Evolutionary conservation across 331 rosid genomes (phyloP).

Genomic region (Rosa hybrid): DNA sequence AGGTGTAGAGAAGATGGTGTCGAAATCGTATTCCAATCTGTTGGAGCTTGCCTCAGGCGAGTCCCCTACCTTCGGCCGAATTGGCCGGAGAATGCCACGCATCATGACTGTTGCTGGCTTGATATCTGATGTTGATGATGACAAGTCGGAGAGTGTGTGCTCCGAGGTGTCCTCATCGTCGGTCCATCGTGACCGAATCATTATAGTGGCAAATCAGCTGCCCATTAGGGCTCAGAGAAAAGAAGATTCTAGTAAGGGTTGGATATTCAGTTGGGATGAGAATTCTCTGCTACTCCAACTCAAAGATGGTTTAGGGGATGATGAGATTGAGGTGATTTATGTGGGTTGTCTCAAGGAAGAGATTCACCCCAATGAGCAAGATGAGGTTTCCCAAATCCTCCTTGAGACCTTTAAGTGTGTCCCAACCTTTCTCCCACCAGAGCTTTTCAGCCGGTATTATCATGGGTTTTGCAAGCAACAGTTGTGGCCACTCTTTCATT

Average conservation of each 20-base stretch:
- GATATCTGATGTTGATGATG: slow-evolving; percentile 63
- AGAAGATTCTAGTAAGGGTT: slow-evolving; percentile 42
- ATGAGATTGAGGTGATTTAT: slow-evolving; percentile 63
- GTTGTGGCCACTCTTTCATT: slow-evolving; percentile 76
- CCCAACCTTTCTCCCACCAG: slow-evolving; percentile 60
- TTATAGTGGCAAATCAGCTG: slow-evolving; percentile 74
- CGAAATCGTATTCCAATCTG: slow-evolving; percentile 73
- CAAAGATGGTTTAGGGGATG: slow-evolving; percentile 75
- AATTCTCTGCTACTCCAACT: slow-evolving; percentile 66
- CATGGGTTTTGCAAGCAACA: slow-evolving; percentile 84
- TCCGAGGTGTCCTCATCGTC: slow-evolving; percentile 62
- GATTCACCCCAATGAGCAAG: slow-evolving; percentile 62
- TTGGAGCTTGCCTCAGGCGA: slow-evolving; percentile 70
- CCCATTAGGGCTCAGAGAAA: slow-evolving; percentile 64
- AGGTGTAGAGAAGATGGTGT: slow-evolving; percentile 40
- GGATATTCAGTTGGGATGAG: slow-evolving; percentile 72
- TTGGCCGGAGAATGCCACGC: slow-evolving; percentile 51
- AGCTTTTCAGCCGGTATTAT: slow-evolving; percentile 59
- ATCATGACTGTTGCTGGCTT: slow-evolving; percentile 69
- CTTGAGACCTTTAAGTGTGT: slow-evolving; percentile 60
- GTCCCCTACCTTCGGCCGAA: slow-evolving; percentile 48
- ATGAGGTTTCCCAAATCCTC: slow-evolving; percentile 65
- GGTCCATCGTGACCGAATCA: slow-evolving; percentile 53
- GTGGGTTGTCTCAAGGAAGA: slow-evolving; percentile 72
- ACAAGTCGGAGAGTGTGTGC: slow-evolving; percentile 38